Conservation (phyloP, 768 basidiomycete genomes). For the Boletales sp. region DNA sequence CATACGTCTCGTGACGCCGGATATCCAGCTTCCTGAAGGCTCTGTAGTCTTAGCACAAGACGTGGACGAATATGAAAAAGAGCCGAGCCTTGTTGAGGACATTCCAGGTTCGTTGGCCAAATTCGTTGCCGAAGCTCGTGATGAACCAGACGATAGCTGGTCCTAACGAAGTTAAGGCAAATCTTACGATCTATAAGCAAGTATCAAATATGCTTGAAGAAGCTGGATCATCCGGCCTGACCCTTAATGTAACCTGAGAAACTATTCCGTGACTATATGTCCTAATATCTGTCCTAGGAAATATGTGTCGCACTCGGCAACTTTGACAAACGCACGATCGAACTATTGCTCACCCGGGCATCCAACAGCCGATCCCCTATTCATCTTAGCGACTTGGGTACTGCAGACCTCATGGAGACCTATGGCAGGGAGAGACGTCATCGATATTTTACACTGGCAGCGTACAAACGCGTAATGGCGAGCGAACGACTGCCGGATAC, state of each 20-base stretch:
- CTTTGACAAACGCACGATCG: conserved; percentile 80
- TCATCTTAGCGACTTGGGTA: conserved; percentile 69
- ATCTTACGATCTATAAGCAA: conserved; percentile 74
- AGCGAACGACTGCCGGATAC: conserved; percentile 62
- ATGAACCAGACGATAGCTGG: conserved; percentile 22
- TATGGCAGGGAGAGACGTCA: conserved; percentile 83
- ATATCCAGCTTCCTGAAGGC: conserved; percentile 32
- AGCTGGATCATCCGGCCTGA: conserved; percentile 66
- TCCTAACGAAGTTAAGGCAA: conserved; percentile 47
- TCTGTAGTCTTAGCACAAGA: conserved; percentile 34
- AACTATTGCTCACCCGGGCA: conserved; percentile 71
- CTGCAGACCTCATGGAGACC: conserved; percentile 75
- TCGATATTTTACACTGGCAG: conserved; percentile 73
- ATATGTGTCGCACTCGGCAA: conserved; percentile 56
- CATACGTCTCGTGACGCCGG: conserved; percentile 57
- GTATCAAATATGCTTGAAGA: conserved; percentile 70
- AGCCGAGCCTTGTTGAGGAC: conserved; percentile 26
- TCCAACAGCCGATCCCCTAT: conserved; percentile 60
- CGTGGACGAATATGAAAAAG: conserved; percentile 42
- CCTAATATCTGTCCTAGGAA: conserved; percentile 43
- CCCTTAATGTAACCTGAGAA: conserved; percentile 52
- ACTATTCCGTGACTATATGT: background rate
- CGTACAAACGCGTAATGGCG: conserved; percentile 60
- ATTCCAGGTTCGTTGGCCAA: conserved; percentile 27
- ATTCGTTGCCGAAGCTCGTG: background rate